Percentiles rank a stretch among this genome's conserved stretches.
Evolutionary conservation across 805 yeast species (phyloP).

Genomic region (Ogataea glucozyma): DNA sequence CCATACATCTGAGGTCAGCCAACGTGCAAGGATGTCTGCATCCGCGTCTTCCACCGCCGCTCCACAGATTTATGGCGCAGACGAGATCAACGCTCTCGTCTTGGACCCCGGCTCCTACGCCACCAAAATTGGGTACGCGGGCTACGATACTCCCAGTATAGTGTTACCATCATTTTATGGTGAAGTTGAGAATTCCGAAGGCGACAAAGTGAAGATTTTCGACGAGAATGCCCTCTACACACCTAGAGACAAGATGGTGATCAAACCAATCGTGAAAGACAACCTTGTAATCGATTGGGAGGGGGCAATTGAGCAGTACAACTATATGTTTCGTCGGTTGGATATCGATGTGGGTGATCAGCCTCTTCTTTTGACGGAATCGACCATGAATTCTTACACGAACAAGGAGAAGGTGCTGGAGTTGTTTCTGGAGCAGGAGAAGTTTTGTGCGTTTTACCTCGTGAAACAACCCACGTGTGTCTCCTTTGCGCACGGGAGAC

Average conservation of each 20-base stretch:
- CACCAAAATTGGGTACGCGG: conserved; percentile 89
- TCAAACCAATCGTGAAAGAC: conserved; percentile 60
- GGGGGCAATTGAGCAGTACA: conserved; percentile 73
- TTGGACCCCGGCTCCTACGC: conserved; percentile 86
- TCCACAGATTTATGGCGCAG: conserved; percentile 59
- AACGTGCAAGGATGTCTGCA: neutral
- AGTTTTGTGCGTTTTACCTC: conserved; percentile 77
- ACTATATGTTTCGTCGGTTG: conserved; percentile 55
- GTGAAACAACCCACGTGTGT: conserved; percentile 86
- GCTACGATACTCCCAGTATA: conserved; percentile 82
- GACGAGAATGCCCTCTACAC: conserved; percentile 36
- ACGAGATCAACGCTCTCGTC: conserved; percentile 89
- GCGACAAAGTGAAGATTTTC: conserved; percentile 25
- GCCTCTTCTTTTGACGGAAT: conserved; percentile 83
- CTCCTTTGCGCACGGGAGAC: conserved; percentile 85
- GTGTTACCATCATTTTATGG: conserved; percentile 74
- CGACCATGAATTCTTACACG: conserved; percentile 73
- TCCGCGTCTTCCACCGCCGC: conserved; percentile 33
- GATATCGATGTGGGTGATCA: conserved; percentile 59
- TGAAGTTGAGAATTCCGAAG: conserved; percentile 17
- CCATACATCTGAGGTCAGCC: no score
- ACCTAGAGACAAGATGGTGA: conserved; percentile 53
- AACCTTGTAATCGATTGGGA: conserved; percentile 83
- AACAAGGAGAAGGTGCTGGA: conserved; percentile 74
- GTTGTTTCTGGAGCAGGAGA: conserved; percentile 63